Base-by-base conservation (phyloP, 2,329 filamentous ascomycete genomes). In the Calonectria leucothoes region DNA sequence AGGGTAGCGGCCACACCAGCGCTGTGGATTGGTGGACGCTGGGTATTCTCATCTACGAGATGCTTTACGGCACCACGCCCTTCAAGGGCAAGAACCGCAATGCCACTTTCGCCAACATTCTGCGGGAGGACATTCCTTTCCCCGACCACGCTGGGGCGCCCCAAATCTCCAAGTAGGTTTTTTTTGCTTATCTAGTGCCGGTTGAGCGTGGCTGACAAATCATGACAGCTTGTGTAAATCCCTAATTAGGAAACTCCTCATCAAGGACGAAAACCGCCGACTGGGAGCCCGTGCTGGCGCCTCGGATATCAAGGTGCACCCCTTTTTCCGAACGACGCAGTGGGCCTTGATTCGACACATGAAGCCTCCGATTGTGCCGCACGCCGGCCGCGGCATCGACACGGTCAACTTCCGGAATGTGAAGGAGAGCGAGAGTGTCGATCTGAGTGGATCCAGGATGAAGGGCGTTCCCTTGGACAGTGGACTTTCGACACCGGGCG, bases 31-130 rank as follows among this genome's bases (percentile, higher is more conserved):
- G 97, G 97, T 99, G 97, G 97, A 99, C 97, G 0, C 86, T 99
- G 67, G 97, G 97, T 25, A 98, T 99, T 78, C 86, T 99, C 82
- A 95, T 99, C 70, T 99, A 98, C 84, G 97, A 99, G 85, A 99
- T 99, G 97, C 89, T 99, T 42, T 99, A 96, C 86, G 97, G 97
- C 69, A 99, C 96, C 0, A 99, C 97, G 0, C 97, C 97, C 1
- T 99, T 99, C 90, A 99, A 99, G 88, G 97, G 97, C 79, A 98
- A 99, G 91, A 99, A 98, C 85, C 92, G 97, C 48, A 99, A 98
- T 81, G 95, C 96, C 17, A 99, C 97, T 0, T 99, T 99, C 87
- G 96, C 96, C 74, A 99, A 98, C 83, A 99, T 99, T 78, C 85
- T 99, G 75, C 90, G 96, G 67, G 97, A 99, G 84, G 97, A 99